phyloP scores from a whole-genome alignment of 2,329 filamentous ascomycete genomes.

The Elsinoe ampelina region DNA sequence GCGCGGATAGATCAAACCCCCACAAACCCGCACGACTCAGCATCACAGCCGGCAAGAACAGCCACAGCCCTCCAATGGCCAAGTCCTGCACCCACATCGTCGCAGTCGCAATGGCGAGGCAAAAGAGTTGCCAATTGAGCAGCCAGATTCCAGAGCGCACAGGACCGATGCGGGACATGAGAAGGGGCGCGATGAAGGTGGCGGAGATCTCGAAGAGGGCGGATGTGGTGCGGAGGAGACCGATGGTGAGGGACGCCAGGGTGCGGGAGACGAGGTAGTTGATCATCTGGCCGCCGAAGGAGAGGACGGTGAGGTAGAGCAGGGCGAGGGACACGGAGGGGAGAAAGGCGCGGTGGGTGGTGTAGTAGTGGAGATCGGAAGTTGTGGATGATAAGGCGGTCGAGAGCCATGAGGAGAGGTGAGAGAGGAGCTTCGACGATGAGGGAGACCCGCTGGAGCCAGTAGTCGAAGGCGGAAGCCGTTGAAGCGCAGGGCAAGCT shows the following conservation, averaged over 20 bases:
- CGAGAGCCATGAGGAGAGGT: constrained; percentile 5
- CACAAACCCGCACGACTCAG: constrained; percentile 37
- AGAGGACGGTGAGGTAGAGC: constrained; percentile 54
- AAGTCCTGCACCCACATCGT: constrained; percentile 24
- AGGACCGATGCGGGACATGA: constrained; percentile 42
- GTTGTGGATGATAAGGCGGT: constrained; percentile 20
- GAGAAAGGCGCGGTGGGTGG: constrained; percentile 47
- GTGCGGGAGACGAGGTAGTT: constrained; percentile 51
- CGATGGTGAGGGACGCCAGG: constrained; percentile 44
- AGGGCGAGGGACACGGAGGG: constrained; percentile 52
- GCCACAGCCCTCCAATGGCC: constrained; percentile 18
- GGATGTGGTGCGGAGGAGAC: constrained; percentile 44
- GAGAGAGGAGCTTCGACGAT: background rate
- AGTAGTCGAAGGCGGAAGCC: background rate
- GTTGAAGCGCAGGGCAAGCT: constrained; percentile 1
- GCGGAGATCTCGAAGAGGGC: constrained; percentile 50
- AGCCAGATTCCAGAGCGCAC: constrained; percentile 64
- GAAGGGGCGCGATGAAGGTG: constrained; percentile 49
- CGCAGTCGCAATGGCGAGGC: constrained; percentile 35
- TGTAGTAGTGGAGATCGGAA: constrained; percentile 36
- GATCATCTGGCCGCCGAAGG: constrained; percentile 54
- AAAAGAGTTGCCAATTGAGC: constrained; percentile 56
- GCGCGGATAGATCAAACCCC: constrained; percentile 40
- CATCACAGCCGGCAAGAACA: constrained; percentile 32
- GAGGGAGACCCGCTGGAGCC: background rate